These are phyloP conservation scores for Biscogniauxia marginata DNA, from an alignment of 2,329 filamentous ascomycete genomes.

Conservation along the genomic window DNA sequence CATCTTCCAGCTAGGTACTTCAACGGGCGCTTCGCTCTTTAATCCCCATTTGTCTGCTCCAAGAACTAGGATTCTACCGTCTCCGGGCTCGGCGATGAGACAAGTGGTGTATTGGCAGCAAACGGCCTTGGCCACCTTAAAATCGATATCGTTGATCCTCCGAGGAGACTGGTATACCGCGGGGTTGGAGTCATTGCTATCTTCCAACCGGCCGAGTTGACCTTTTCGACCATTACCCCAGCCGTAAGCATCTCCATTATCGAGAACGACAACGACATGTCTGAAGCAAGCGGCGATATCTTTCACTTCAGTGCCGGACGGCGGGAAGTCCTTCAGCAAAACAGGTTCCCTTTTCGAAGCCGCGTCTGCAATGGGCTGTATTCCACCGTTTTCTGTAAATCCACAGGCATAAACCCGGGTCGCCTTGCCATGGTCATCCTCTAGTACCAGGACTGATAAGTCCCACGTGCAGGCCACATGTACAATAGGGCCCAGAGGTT, in stretches of 20 bases:
- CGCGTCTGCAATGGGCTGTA: neutral
- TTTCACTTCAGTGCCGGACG: constrained; percentile 53
- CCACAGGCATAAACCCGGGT: constrained; percentile 64
- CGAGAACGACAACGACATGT: constrained; percentile 72
- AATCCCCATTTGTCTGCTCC: constrained; percentile 75
- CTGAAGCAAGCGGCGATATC: constrained; percentile 72
- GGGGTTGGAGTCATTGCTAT: constrained; percentile 28
- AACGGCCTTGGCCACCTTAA: constrained; percentile 64
- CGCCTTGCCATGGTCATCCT: constrained; percentile 41
- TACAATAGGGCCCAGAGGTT: constrained; percentile 28
- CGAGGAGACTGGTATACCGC: constrained; percentile 56
- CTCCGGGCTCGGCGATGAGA: constrained; percentile 54
- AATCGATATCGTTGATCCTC: constrained; percentile 57
- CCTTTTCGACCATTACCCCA: constrained; percentile 89
- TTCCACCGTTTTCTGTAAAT: constrained; percentile 41
- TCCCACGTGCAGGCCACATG: constrained; percentile 76
- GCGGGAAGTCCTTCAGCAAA: constrained; percentile 63
- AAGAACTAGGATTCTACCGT: constrained; percentile 64
- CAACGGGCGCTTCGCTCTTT: constrained; percentile 53
- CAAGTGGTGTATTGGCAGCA: constrained; percentile 88
- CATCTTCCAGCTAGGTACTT: constrained; percentile 59
- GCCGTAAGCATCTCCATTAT: constrained; percentile 75
- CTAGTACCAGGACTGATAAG: constrained; percentile 61
- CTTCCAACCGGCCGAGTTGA: constrained; percentile 63
- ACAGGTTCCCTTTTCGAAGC: constrained; percentile 50